Percentiles rank a stretch among this genome's conserved stretches.
These are phyloP conservation scores for Trypanosoma conorhini DNA, from an alignment of 208 protist species.

Conservation along the genomic window DNA sequence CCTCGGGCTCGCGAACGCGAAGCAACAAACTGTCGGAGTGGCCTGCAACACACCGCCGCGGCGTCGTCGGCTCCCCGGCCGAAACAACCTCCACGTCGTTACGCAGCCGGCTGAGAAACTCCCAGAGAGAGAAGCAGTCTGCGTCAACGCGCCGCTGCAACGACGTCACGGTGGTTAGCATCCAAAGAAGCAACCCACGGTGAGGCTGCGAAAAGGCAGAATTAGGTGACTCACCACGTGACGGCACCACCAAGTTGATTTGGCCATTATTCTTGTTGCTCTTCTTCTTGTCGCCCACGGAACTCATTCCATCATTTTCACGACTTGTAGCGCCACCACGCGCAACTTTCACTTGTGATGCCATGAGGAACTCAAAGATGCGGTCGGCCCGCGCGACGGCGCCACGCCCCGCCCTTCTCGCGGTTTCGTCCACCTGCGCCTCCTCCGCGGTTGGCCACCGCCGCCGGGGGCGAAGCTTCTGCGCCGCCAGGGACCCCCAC, in stretches of 20 bases:
- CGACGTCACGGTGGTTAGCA: not conserved
- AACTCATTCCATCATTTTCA: not conserved
- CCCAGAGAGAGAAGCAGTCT: constrained; percentile 35
- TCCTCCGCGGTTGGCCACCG: too few relatives aligned
- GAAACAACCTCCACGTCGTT: constrained; percentile 37
- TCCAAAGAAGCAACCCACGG: constrained; percentile 7
- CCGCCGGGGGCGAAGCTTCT: not conserved
- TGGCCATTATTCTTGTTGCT: not conserved
- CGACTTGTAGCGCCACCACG: not conserved
- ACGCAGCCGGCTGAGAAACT: constrained; percentile 32
- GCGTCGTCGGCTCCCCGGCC: constrained; percentile 32
- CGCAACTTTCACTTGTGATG: not conserved
- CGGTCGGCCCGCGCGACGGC: not conserved
- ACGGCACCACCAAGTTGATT: not conserved
- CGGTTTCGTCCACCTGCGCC: not conserved
- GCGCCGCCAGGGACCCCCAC: constrained; percentile 3
- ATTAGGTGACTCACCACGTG: not conserved
- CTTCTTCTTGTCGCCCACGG: not conserved
- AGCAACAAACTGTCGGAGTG: constrained; percentile 30
- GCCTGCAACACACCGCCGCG: constrained; percentile 26
- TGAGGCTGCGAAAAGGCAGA: constrained; percentile 19
- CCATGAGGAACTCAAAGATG: constrained; percentile 18
- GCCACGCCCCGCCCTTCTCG: not conserved
- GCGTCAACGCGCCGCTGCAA: constrained; percentile 10
- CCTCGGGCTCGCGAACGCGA: constrained; percentile 22